Base-by-base conservation (phyloP, 192 early-diverging fungal genomes). In the Mortierella alpina region DNA sequence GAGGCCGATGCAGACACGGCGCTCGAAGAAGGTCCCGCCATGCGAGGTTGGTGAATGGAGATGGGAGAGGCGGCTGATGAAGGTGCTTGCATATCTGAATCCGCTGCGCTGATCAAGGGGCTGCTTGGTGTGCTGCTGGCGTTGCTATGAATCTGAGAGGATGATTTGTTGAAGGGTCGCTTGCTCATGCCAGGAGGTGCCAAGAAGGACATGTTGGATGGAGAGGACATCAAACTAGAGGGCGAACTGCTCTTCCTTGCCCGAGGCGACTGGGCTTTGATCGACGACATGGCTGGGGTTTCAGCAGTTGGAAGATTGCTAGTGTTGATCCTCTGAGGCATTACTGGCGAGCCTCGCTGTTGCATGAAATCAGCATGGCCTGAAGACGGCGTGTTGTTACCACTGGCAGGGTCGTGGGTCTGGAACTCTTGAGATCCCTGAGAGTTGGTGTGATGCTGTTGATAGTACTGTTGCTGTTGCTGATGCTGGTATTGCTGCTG, bases 141-240 rank as follows among this genome's bases (percentile, higher is more conserved):
- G 14, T 60, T 52, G 31, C 45, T 44, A 18, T 41, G 46, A 17
- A 54, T 55, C 9, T 31, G 39, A 6, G 60, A 10, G 39, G 47
- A 40, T 20, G 41, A 22, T 7, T 59, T 75, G 47, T 42, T 64
- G 7, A 46, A 47, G n/a, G 61, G 50, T 2, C 59, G 49, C 55
- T 58, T 77, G 13, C 45, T 41, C 18, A 59, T 42, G 14, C 75
- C 63, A n/a, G 66, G 46, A 6, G 75, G 50, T 10, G 55, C 71
- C 47, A 75, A 6, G 65, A 70, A 73, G 12, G 83, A 45, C 64
- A 77, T 68, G 61, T 70, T 74, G 57, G 83, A 84, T 6, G 67
- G 69, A 14, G 83, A 66, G 12, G 83, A 72, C 73, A 75, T 69
- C 31, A 70, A 47, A 41, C 69, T 76, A 13, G 63, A 57, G 5